Base-by-base conservation (phyloP, 1,284 basidiomycete genomes). In the Bjerkandera adusta region DNA sequence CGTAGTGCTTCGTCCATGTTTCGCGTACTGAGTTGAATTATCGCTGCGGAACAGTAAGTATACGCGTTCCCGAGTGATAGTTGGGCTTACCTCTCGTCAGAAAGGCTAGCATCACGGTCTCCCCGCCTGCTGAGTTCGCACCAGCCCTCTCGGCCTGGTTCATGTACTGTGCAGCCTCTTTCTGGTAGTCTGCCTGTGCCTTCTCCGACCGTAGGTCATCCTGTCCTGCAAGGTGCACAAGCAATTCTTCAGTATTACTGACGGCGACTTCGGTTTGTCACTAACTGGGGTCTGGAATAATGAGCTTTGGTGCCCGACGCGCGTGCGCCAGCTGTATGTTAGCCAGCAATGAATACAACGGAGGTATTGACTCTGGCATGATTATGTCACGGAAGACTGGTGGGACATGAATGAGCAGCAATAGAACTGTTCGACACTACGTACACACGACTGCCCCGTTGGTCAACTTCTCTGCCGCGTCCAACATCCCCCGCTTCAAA, bases 261-360 rank as follows among this genome's bases (percentile, higher is more conserved):
- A n/a, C n/a, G n/a, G n/a, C n/a, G 32, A 33, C 22, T 36, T 48
- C 37, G 39, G 43, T n/a, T 15, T 21, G 12, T 58, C 6, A 71
- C 88, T 64, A 61, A 92, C 89, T 81, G 47, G 92, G 83, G 55
- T 86, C 78, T 0, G 73, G 62, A 1, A 95, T 64, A 21, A 89
- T 71, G 4, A 86, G 60, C 60, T 92, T 95, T 1, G 94, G 94
- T 11, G 92, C 92, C 44, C 76, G 77, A 24, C 88, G 77, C 1
- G 92, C 87, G 54, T 81, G 74, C 1, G 86, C 81, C 48, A 96
- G 77, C 48, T 88, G 79, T 38, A 95, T 78, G 64, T 92, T 93
- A 1, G 91, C 92, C 18, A 92, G 72, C 48, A 96, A 73, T 16
- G 86, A 79, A 54, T 89, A 85, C 43, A 94, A 75, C 6, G 89